Percentiles rank a stretch among this genome's conserved stretches.
phyloP scores from a whole-genome alignment of 2,329 filamentous ascomycete species.

The Fusarium staphyleae region DNA sequence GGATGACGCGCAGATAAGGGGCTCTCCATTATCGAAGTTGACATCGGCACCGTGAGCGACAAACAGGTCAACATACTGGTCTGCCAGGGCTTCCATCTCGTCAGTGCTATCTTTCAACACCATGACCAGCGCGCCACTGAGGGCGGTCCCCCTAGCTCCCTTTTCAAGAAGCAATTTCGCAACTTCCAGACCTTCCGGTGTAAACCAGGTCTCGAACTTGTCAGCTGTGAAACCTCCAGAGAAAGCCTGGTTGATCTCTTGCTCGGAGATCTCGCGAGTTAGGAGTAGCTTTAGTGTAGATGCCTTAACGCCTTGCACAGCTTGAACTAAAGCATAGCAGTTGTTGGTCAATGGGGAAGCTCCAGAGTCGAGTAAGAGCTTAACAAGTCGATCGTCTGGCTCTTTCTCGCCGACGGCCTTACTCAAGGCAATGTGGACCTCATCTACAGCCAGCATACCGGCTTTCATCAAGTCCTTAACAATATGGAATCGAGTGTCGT shows the following conservation, averaged over 20 bases:
- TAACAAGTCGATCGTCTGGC: conserved; percentile 55
- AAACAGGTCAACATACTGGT: conserved; percentile 54
- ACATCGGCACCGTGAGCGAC: conserved; percentile 53
- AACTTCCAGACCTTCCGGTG: conserved; percentile 54
- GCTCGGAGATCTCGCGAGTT: conserved; percentile 48
- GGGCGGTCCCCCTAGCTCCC: conserved; percentile 55
- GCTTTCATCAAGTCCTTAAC: conserved; percentile 60
- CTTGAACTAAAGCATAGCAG: conserved; percentile 61
- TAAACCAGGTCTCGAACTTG: conserved; percentile 55
- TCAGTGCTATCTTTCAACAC: conserved; percentile 54
- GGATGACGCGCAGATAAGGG: conserved; percentile 61
- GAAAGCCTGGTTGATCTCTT: conserved; percentile 56
- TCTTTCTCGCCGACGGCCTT: conserved; percentile 62
- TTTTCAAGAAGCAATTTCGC: conserved; percentile 58
- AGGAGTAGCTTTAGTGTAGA: conserved; percentile 54
- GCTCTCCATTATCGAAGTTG: conserved; percentile 61
- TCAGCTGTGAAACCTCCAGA: conserved; percentile 53
- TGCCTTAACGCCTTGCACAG: conserved; percentile 50
- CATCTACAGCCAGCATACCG: conserved; percentile 56
- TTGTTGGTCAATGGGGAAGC: conserved; percentile 60
- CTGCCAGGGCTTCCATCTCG: conserved; percentile 50
- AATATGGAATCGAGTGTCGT: conserved; percentile 56
- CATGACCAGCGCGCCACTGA: conserved; percentile 55
- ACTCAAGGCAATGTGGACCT: conserved; percentile 58
- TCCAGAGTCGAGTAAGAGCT: conserved; percentile 57